Percentiles rank a stretch among this genome's conserved stretches.
phyloP scores from a whole-genome alignment of 495 filamentous ascomycete species.

The Penicillium cosmopolitanum region DNA sequence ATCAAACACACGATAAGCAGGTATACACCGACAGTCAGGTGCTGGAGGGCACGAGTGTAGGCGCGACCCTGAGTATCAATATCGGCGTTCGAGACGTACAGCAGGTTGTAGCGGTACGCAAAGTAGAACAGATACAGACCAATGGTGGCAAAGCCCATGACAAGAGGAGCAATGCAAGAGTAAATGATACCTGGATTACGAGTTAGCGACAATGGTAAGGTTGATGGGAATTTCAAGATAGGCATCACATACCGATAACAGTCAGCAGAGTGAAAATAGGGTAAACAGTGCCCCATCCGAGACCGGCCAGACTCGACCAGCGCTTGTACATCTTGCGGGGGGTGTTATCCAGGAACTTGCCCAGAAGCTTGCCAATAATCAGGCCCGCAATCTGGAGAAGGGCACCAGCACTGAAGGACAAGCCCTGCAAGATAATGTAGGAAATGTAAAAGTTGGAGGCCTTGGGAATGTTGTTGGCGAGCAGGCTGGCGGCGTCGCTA shows the following conservation, averaged over 20 bases:
- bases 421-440: conserved; percentile 91
- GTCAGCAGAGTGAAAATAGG: conserved; percentile 84
- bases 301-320: conserved; percentile 63
- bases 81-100: conserved; percentile 82
- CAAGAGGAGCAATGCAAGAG: conserved; percentile 85
- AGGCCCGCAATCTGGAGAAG: conserved; percentile 80
- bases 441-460: conserved; percentile 94
- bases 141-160: conserved; percentile 83
- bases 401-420: conserved; percentile 76
- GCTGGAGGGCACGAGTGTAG: conserved; percentile 89
- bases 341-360: conserved; percentile 69
- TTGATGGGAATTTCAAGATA: background rate
- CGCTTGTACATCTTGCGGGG: conserved; percentile 76
- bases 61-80: conserved; percentile 91
- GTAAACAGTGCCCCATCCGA: conserved; percentile 88
- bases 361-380: conserved; percentile 75
- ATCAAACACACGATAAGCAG: conserved; percentile 84
- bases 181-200: conserved; percentile 64
- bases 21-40: conserved; percentile 88
- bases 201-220: conserved; percentile 45
- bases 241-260: conserved; percentile 63
- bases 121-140: conserved; percentile 88
- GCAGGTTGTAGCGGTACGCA: conserved; percentile 92
- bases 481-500: conserved; percentile 57
- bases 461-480: conserved; percentile 75